Evolutionary conservation across 2,329 filamentous ascomycete genomes (phyloP), one percentile per base, ranked within the genome.

Genomic region (Pseudogymnoascus sp.): DNA sequence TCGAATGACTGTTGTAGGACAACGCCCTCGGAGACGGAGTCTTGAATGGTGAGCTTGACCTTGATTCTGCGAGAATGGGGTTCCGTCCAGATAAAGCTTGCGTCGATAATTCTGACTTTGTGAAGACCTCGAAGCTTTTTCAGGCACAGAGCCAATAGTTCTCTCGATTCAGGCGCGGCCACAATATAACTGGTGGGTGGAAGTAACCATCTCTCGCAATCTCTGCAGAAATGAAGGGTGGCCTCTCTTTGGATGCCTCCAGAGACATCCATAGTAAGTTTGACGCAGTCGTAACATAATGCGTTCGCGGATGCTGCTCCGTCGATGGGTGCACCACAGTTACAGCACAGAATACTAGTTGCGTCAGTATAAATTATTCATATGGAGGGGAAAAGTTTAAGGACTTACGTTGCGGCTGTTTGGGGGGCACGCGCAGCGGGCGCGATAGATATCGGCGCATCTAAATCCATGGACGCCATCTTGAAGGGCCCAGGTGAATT

Each of bases 81-180:
- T 77, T 99, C 95, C 1, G 95, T 99, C 95, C 95, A 99, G 73
- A 98, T 90, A 74, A 98, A 99, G 71, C 87, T 90, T 56, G 95
- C 95, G 74, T 99, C 95, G 72, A 97, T 93, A 72, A 99, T 95
- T 66, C 95, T 85, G 69, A 96, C 90, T 79, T 95, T 96, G 75
- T 88, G 86, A 67, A 99, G 78, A 31, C 93, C 93, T 67, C 90
- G 83, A 67, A 99, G 78, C 76, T 95, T 96, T 73, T 91, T 88
- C 68, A 99, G 81, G 76, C 95, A 99, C 56, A 99, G 79, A 5
- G 95, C 93, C 61, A 99, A 83, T 64, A 99, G 82, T 79, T 99
- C 95, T 77, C 93, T 87, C 46, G 91, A 96, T 77, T 99, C 95
- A 62, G 85, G 91, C 19, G 84, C 77, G 22, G 95, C 95, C 59